These are phyloP conservation scores for Cordyceps cateniannulata DNA, from an alignment of 2,329 filamentous ascomycete species.

Conservation along the genomic window DNA sequence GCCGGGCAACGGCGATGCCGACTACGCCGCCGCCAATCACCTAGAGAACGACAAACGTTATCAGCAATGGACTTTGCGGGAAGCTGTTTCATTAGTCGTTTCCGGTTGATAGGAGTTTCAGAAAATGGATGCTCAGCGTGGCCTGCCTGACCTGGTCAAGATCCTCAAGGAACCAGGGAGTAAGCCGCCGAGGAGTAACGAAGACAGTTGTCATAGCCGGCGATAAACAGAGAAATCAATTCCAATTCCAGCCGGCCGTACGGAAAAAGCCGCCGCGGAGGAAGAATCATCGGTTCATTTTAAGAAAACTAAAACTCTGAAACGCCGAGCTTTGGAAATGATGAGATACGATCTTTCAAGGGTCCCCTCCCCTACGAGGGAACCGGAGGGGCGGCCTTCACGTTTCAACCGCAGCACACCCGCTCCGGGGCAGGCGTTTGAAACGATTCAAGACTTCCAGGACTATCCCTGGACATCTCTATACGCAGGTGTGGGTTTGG, in stretches of 20 bases:
- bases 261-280: too few species aligned
- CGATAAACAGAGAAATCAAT: too few species aligned
- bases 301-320: neutral
- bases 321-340: neutral
- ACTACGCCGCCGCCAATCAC: conserved; percentile 60
- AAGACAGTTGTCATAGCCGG: neutral
- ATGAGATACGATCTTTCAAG: neutral
- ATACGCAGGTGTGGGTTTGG: neutral
- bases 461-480: neutral
- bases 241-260: too few species aligned
- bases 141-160: neutral
- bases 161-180: neutral
- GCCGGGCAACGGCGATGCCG: conserved; percentile 71
- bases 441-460: neutral
- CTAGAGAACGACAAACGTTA: conserved; percentile 22
- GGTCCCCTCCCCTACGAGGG: neutral
- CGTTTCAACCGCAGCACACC: conserved; percentile 1
- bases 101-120: neutral
- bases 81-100: neutral
- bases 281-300: too few species aligned
- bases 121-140: neutral
- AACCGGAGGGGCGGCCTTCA: neutral
- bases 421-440: neutral
- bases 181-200: neutral
- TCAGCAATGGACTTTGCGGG: neutral